Percentiles rank a stretch among this genome's conserved stretches.
Conservation (phyloP, 2,329 filamentous ascomycete species). For the Phialocephala subalpina region DNA sequence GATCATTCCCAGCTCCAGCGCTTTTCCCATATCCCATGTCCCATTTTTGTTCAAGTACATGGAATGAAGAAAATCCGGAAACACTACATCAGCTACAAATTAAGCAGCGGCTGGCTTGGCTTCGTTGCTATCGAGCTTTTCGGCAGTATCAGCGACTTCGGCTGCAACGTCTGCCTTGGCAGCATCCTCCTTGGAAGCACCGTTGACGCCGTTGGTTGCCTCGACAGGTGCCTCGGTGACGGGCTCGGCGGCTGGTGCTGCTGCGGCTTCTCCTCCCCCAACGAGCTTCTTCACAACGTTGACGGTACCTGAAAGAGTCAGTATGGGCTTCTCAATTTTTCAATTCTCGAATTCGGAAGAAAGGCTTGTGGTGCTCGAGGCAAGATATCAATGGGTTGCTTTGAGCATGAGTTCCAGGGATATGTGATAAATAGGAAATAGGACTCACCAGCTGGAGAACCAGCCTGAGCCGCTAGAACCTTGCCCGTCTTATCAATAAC, state of each 20-base stretch:
- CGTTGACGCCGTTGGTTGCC: constrained; percentile 29
- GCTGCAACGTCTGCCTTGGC: constrained; percentile 42
- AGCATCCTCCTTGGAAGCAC: constrained; percentile 37
- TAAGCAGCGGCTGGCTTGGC: constrained; percentile 28
- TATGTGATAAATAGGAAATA: not conserved
- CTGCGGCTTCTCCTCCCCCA: constrained; percentile 45
- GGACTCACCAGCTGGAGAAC: constrained; percentile 67
- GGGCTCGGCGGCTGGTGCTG: constrained; percentile 26
- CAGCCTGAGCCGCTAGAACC: constrained; percentile 76
- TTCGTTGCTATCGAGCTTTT: constrained; percentile 41
- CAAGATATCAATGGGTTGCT: not conserved
- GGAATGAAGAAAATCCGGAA: not conserved
- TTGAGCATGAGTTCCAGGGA: not conserved
- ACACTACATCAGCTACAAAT: not conserved
- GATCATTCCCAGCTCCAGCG: constrained; percentile 4
- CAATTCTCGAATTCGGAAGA: not conserved
- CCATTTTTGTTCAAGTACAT: constrained; percentile 3
- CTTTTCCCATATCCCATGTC: constrained; percentile 13
- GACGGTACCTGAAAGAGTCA: constrained; percentile 61
- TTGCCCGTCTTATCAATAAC: constrained; percentile 84
- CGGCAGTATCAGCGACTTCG: constrained; percentile 55
- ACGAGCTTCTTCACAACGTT: constrained; percentile 79
- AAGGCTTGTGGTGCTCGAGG: not conserved
- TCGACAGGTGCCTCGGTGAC: constrained; percentile 33
- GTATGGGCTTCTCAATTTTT: not conserved